Conservation (phyloP, 2,329 filamentous ascomycete genomes). For the Orbilia oligospora region DNA sequence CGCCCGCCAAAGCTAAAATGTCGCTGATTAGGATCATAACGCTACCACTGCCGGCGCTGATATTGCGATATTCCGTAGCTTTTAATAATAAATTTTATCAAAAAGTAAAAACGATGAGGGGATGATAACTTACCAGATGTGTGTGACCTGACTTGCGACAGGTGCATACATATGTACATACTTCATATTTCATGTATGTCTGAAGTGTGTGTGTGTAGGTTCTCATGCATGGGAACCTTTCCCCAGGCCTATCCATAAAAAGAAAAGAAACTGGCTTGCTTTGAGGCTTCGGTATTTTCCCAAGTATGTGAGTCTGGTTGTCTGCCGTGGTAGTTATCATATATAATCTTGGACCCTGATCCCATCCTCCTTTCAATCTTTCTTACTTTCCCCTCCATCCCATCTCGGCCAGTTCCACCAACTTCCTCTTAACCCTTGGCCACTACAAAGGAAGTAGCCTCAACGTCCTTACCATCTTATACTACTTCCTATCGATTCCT, state of each 20-base stretch:
- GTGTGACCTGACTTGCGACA: conserved; percentile 58
- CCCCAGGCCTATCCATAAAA: conserved; percentile 42
- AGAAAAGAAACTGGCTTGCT: conserved; percentile 31
- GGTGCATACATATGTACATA: conserved; percentile 3
- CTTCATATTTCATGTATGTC: background rate
- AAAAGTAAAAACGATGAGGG: conserved; percentile 31
- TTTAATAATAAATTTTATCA: conserved; percentile 54
- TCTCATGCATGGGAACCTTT: conserved; percentile 10
- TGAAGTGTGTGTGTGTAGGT: conserved; percentile 8
- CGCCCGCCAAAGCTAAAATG: conserved; percentile 54
- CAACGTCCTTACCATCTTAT: conserved; percentile 5
- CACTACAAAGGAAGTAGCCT: conserved; percentile 4
- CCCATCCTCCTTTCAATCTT: conserved; percentile 23
- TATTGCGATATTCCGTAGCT: conserved; percentile 58
- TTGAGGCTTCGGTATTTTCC: conserved; percentile 55
- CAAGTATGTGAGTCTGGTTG: conserved; percentile 30
- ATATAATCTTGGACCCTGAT: conserved; percentile 60
- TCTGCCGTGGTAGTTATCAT: conserved; percentile 27
- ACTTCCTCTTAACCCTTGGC: conserved; percentile 16
- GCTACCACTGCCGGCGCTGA: conserved; percentile 36
- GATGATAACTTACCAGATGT: conserved; percentile 28
- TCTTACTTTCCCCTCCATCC: conserved; percentile 24
- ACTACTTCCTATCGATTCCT: conserved; percentile 9
- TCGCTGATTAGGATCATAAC: conserved; percentile 35
- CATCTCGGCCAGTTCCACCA: conserved; percentile 27